These are phyloP conservation scores for Aspergillus carlsbadensis DNA, from an alignment of 495 filamentous ascomycete genomes.

Conservation along the genomic window DNA sequence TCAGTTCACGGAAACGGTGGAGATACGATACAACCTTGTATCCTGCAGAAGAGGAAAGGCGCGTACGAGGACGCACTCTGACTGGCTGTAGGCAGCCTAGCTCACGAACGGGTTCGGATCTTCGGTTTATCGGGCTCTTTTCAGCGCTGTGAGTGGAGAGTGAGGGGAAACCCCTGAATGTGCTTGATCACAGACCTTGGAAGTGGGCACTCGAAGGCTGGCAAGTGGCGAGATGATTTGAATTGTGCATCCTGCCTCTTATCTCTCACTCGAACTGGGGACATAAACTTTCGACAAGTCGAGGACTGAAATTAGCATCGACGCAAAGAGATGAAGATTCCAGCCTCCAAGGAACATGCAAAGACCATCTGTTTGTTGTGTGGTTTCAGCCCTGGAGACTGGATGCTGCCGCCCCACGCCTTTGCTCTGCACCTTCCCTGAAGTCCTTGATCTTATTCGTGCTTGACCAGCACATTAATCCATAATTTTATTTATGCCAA, in stretches of 20 bases:
- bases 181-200: not conserved
- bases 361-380: conserved; percentile 11
- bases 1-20: not conserved
- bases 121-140: conserved; percentile 10
- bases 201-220: not conserved
- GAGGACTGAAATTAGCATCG: no score
- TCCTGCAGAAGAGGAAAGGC: not conserved
- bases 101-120: conserved; percentile 9
- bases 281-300: not conserved
- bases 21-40: no score
- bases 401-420: not conserved
- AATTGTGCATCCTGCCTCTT: not conserved
- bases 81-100: conserved; percentile 11
- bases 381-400: not conserved
- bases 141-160: conserved; percentile 7
- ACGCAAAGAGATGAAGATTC: not conserved
- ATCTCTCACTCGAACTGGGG: not conserved
- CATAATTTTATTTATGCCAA: not conserved
- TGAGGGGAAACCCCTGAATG: conserved; percentile 10
- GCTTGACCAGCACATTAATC: no score
- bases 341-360: not conserved
- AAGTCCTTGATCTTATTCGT: not conserved
- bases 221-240: not conserved
- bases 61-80: not conserved
- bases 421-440: not conserved